These are phyloP conservation scores for Detonula confervacea DNA, from an alignment of 352 stramenopile genomes.

Conservation along the genomic window DNA sequence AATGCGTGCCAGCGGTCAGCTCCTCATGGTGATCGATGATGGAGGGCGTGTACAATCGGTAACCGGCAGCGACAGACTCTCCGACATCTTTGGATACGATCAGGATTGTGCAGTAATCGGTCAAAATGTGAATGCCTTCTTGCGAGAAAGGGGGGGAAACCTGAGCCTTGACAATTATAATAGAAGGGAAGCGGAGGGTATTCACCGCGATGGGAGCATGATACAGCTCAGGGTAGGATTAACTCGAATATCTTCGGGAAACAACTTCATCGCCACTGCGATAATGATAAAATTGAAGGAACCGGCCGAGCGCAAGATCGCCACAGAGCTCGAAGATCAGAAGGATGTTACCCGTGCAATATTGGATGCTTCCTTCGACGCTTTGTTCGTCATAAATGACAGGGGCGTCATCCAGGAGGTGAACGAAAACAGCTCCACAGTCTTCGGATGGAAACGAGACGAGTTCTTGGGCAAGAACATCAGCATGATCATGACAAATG, in stretches of 20 bases:
- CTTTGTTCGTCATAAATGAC: conserved; percentile 53
- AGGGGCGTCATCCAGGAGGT: conserved; percentile 31
- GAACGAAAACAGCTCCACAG: conserved; percentile 33
- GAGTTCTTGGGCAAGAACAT: conserved; percentile 58
- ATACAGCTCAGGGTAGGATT: conserved; percentile 18
- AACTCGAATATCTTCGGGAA: not conserved
- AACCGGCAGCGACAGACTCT: conserved; percentile 26
- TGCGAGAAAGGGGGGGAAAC: not conserved
- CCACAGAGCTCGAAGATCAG: too few relatives aligned
- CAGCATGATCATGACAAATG: conserved; percentile 38
- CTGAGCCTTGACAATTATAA: conserved; percentile 17
- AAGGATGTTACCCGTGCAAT: too few relatives aligned
- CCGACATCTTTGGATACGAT: conserved; percentile 34
- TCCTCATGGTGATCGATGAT: conserved; percentile 35
- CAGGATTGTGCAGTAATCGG: conserved; percentile 17
- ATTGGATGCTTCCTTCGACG: conserved; percentile 57
- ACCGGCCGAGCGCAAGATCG: too few relatives aligned
- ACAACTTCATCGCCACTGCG: not conserved
- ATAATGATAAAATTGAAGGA: conserved; percentile 16
- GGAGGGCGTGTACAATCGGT: conserved; percentile 27
- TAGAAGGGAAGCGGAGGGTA: not conserved
- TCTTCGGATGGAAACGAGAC: conserved; percentile 45
- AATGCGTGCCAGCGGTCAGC: not conserved
- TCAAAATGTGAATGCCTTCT: conserved; percentile 37
- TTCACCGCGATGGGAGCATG: not conserved